Conservation (phyloP, 176 grass and related monocot species). For the Aegilops longissima region DNA sequence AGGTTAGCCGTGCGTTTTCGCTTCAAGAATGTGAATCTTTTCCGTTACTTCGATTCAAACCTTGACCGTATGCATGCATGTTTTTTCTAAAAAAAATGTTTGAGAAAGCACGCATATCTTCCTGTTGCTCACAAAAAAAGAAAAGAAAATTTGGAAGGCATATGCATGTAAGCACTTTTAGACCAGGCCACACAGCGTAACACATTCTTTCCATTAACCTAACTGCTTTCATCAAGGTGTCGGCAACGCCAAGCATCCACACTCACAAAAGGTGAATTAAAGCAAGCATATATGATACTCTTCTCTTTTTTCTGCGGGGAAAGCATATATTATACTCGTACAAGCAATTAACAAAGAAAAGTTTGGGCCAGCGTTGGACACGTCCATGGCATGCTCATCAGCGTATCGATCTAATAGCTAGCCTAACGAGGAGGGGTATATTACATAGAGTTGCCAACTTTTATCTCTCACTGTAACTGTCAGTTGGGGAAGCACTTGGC, state of each 20-base stretch:
- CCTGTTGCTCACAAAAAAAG: not conserved
- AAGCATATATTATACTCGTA: not conserved
- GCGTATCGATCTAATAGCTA: not conserved
- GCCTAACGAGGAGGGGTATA: not conserved
- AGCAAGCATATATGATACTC: not conserved
- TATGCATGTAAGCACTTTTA: not conserved
- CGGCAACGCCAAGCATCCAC: slow-evolving; percentile 1
- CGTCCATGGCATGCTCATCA: not conserved
- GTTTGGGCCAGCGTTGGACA: not conserved
- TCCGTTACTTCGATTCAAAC: slow-evolving; percentile 38
- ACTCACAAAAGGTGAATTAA: not conserved
- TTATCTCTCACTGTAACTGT: not conserved
- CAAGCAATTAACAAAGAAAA: not conserved
- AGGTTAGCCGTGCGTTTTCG: slow-evolving; percentile 37
- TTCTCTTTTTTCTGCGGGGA: too few relatives aligned
- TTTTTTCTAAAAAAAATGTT: not conserved
- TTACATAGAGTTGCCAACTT: not conserved
- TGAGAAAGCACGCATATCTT: slow-evolving; percentile 4
- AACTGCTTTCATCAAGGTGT: slow-evolving; percentile 21
- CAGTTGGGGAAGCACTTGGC: slow-evolving; percentile 12
- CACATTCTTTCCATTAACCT: slow-evolving; percentile 18
- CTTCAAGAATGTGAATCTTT: slow-evolving; percentile 46
- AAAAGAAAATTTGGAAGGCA: not conserved
- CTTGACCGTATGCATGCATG: not conserved
- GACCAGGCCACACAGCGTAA: slow-evolving; percentile 11